A percentile compares a stretch with the other conserved stretches of the same genome.
These are phyloP conservation scores for Hordeum vulgare DNA, from an alignment of 176 grass and related monocot genomes.

Conservation along the genomic window MorexV3_pseudomolecules_assembly NC_058524.1:77956152-77956651, in stretches of 20 bases:
- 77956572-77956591: neutral
- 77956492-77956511: constrained; percentile 55
- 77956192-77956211: neutral
- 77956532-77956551: constrained; percentile 60
- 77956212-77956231: constrained; percentile 64
- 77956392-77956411: constrained; percentile 35
- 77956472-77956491: constrained; percentile 56
- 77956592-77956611: neutral
- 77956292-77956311: constrained; percentile 7
- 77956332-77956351: neutral
- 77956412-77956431: constrained; percentile 94
- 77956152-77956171: neutral
- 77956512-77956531: constrained; percentile 81
- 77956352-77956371: neutral
- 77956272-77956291: constrained; percentile 22
- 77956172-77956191: neutral
- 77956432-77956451: constrained; percentile 74
- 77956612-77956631: constrained; percentile 51
- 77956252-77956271: constrained; percentile 89
- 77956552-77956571: constrained; percentile 10
- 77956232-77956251: constrained; percentile 99
- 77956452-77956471: constrained; percentile 69
- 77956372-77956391: neutral
- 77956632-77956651: constrained; percentile 93
- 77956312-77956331: neutral